phyloP scores from a whole-genome alignment of 176 grass and related monocot genomes.

The barley (Hordeum vulgare) region DNA sequence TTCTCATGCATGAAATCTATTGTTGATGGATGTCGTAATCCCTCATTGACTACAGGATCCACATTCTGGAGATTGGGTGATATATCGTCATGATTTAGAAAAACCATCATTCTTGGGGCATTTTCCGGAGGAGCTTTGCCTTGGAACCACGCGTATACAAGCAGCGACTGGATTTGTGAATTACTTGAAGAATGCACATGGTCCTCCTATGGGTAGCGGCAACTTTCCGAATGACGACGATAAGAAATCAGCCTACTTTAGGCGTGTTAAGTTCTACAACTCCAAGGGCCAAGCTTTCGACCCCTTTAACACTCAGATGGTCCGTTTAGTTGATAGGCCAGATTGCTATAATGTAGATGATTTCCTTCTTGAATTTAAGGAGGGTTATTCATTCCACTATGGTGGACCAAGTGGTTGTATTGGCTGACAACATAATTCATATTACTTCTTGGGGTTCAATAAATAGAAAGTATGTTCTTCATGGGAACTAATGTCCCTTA shows the following conservation, averaged over 20 bases:
- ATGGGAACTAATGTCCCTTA: background rate
- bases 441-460: background rate
- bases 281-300: background rate
- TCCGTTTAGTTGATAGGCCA: background rate
- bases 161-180: background rate
- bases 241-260: conserved; percentile 19
- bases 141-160: background rate
- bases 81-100: conserved; percentile 21
- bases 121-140: conserved; percentile 16
- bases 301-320: background rate
- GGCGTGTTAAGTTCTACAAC: background rate
- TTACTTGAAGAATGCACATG: background rate
- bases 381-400: background rate
- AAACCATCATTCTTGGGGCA: conserved; percentile 1
- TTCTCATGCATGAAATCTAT: background rate
- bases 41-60: conserved; percentile 15
- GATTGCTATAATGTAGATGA: background rate
- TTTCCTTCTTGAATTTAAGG: background rate
- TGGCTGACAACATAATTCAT: background rate
- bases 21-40: background rate
- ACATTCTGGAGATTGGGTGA: conserved; percentile 27
- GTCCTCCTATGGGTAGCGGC: conserved; percentile 39
- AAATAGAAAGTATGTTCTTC: background rate
- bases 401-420: background rate
- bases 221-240: conserved; percentile 8